A percentile compares a stretch with the other conserved stretches of the same genome.
These are phyloP conservation scores for Clavulina sp. DNA, from an alignment of 768 basidiomycete species.

Conservation along the genomic window DNA sequence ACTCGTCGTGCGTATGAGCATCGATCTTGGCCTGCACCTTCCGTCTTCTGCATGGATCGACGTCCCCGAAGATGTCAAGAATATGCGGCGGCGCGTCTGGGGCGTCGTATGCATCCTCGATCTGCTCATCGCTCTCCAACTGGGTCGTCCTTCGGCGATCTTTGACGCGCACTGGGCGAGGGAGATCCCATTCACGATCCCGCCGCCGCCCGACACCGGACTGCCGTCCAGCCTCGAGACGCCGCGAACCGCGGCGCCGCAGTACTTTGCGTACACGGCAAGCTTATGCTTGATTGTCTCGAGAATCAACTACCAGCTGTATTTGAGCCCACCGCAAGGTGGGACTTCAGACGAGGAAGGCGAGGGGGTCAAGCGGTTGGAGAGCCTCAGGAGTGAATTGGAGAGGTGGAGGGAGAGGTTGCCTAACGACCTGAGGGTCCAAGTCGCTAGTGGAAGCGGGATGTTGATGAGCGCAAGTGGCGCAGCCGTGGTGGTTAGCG, in stretches of 20 bases:
- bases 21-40: neutral
- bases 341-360: neutral
- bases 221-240: neutral
- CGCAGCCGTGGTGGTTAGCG: too few relatives aligned
- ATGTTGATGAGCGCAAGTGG: too few relatives aligned
- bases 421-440: neutral
- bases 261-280: neutral
- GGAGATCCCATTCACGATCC: neutral
- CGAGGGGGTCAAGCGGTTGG: neutral
- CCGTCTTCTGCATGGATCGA: neutral
- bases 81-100: neutral
- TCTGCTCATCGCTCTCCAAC: neutral
- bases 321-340: neutral
- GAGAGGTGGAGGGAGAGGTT: neutral
- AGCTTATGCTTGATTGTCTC: neutral
- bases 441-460: too few relatives aligned
- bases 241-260: neutral
- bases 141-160: neutral
- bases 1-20: neutral
- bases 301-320: neutral
- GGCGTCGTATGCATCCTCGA: slow-evolving; percentile 1
- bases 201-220: neutral
- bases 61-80: neutral
- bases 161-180: neutral
- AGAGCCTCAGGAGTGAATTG: neutral